Base-by-base conservation (phyloP, 2,329 filamentous ascomycete species). In the Paraphoma chrysanthemicola region DNA sequence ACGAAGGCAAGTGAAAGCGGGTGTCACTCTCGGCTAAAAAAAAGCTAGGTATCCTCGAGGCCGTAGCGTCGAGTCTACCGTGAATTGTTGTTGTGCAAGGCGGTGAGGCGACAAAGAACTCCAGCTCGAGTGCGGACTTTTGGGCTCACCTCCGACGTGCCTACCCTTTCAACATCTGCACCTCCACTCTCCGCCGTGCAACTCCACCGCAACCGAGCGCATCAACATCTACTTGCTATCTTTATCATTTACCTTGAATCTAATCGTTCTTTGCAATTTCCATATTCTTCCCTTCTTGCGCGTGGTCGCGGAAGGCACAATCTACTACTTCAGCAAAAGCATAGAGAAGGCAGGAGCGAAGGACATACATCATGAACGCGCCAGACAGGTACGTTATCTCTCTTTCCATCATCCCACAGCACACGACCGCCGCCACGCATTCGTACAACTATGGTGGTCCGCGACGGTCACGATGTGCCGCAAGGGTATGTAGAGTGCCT, bases 331-430 rank as follows among this genome's bases (percentile, higher is more conserved):
- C 18, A 18, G 50, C 43, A 58, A 56, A 42, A 54, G 16, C 31
- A 42, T 48, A 53, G 17, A 41, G 41, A 45, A 53, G 50, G 50
- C 33, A 47, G 43, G 47, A 51, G 53, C 51, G 51, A 48, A 54
- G 48, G n/a, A 48, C 28, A 50, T 12, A 31, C 64, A 73, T 30
- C 3, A 77, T 77, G 74, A 77, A 77, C 71, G 74, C 74, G 42
- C 74, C 74, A 45, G 74, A 77, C 53, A 71, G 74, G 74, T 76
- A 72, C 17, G 72, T 63, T 29, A 47, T 41, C 39, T 46, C 9
- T 30, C 38, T 23, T 44, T 51, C 23, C n/a, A 52, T 9, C 6
- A 43, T 42, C 18, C 48, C 48, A 17, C 16, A 36, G 18, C n/a
- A 39, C 18, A 47, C 10, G 18, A 49, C 43, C 30, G 18, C 44